Base-by-base conservation (phyloP, 352 stramenopile genomes). In the Phytophthora palmivora region DNA sequence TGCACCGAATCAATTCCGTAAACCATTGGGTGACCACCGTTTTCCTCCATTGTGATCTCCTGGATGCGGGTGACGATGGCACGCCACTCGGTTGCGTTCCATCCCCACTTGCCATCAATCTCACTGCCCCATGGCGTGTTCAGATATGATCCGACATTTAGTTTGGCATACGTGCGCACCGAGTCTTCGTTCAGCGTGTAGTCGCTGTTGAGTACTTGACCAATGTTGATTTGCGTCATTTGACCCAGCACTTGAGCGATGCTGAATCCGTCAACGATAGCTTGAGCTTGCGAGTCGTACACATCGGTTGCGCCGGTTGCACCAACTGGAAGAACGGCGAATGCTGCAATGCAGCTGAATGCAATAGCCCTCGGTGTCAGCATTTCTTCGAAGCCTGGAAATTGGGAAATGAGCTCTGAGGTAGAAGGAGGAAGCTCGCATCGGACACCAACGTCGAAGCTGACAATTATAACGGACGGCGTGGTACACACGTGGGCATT, bases 171-270 rank as follows among this genome's bases (percentile, higher is more conserved):
- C 76, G 33, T 61, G n/a, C 61, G 61, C 47, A 70, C 61, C 9
- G 38, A 16, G 2, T 37, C 55, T 26, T 70, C 61, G 32, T 70
- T 70, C n/a, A 70, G 38, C 3, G 62, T 53, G 16, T 66, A 22
- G 36, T 70, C 62, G 8, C 56, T 36, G 28, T 80, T 75, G 28
- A 96, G 57, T 2, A 97, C 63, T 14, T 82, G 75, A 26, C 70
- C 82, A 41, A 97, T 82, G 50, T 97, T 87, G 22, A 97, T 74
- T 64, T 97, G 91, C 7, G 81, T 86, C 88, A 97, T 96, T 68
- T 97, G 91, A 2, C 88, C 88, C 30, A 97, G 69, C 48, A 87
- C 77, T 16, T 85, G 50, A 19, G 51, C 56, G 28, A 28, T 56
- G 11, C 56, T 63, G 39, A 75, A 69, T 14, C 34, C 30, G 33